Evolutionary conservation across 2,329 filamentous ascomycete genomes (phyloP), one percentile per base, ranked within the genome.

Genomic region (Zasmidium citrigriseum): DNA sequence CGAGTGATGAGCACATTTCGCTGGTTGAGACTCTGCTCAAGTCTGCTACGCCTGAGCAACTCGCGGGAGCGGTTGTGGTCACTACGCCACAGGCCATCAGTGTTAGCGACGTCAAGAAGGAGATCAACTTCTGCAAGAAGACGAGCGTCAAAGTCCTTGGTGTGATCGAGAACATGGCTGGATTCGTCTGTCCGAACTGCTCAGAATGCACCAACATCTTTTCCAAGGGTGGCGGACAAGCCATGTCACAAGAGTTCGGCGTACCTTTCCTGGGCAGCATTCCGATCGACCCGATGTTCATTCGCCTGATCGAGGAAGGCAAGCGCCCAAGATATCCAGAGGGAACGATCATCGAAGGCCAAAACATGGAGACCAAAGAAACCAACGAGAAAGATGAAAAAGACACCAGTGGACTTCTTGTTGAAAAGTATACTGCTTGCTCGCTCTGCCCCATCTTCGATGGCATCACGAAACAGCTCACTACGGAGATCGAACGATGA

Each of bases 81-180:
- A 99, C 95, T 2, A 99, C 95, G 0, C 95, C 95, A 0, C 95
- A 99, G 73, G 95, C 93, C 0, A 90, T 99, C 50, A 88, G 91
- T 12, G 96, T 93, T 24, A 89, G 91, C 0, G 95, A 99, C 72
- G 95, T 99, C 38, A 88, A 91, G 70, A 97, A 96, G 72, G 93
- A 96, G 75, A 83, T 96, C 63, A 96, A 96, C 73, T 96, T 97
- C 72, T 97, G 93, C 76, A 80, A 81, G 52, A 96, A 96, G 78
- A 93, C 90, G 1, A 84, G 85, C 25, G 87, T 96, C 50, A 81
- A 83, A 1, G 86, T 96, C 34, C 80, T 98, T 11, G 95, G 95
- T 0, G 93, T 99, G 1, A 84, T 99, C 47, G 95, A 99, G 78
- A 99, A 99, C 73, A 98, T 99, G 95, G 89, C 88, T 65, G 91